Base-by-base conservation (phyloP, 768 basidiomycete species). In the Mycena haematopus region DNA sequence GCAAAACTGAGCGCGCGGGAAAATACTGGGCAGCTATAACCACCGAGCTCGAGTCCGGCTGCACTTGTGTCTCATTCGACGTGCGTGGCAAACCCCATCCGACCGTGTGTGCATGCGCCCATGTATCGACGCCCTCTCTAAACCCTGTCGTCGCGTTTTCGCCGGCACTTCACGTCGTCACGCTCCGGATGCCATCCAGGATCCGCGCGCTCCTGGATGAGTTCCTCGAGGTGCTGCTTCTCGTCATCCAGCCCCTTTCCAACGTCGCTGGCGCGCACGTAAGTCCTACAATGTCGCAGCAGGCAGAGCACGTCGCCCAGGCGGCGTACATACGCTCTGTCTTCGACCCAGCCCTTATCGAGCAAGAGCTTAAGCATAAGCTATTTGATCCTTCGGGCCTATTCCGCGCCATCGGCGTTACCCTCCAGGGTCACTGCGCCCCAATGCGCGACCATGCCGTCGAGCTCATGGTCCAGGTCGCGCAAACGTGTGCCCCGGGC, bases 401-500 rank as follows among this genome's bases (percentile, higher is more conserved):
- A 50, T 94, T 96, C 76, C 73, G 81, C 49, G 86, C 87, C 62
- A 88, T 97, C 62, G 94, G 93, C 15, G 80, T 85, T 65, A 90
- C 90, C 19, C 82, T 96, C 65, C 93, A 96, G 74, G 86, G 87
- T 36, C 95, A 97, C 69, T 96, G 95, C 65, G 95, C 95, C 7
- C 95, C 95, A 15, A 95, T 96, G 88, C 82, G 95, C 36, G 95
- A 97, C 75, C 83, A 79, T 15, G 84, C 87, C 46, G 89, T 97
- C 27, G 92, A 95, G 71, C 82, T 82, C 40, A 93, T 97, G 92
- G 88, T 96, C 35, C 79, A 80, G 56, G 80, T 85, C 13, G 92
- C 92, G 3, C 80, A 81, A 59, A 74, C 80, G 29, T 85, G 87
- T 73, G 80, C 83, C 11, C 82, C 83, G 6, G 83, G 83, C 1